Evolutionary conservation across 2,329 filamentous ascomycete genomes (phyloP).

Genomic region (Paraphaeosphaeria sporulosa): DNA sequence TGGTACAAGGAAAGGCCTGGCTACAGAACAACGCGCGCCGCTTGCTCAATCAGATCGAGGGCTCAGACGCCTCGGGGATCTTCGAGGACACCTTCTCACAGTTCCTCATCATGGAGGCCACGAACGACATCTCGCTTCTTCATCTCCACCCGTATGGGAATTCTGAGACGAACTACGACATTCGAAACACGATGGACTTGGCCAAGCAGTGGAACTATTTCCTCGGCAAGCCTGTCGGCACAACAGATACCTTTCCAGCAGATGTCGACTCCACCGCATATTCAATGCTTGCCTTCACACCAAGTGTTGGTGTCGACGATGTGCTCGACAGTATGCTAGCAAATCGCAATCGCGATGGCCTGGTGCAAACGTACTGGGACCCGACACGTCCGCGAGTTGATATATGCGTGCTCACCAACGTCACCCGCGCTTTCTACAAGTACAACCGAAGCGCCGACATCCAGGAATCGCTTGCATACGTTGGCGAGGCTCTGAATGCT

Average conservation of each 20-base stretch:
- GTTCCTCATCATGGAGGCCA: constrained; percentile 37
- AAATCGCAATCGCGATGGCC: constrained; percentile 52
- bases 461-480: constrained; percentile 32
- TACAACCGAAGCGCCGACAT: constrained; percentile 35
- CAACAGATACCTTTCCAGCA: constrained; percentile 35
- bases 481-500: constrained; percentile 23
- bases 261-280: constrained; percentile 48
- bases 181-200: constrained; percentile 8
- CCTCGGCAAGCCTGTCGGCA: constrained; percentile 19
- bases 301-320: constrained; percentile 11
- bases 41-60: constrained; percentile 29
- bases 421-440: constrained; percentile 42
- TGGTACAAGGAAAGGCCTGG: constrained; percentile 27
- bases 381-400: constrained; percentile 32
- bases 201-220: constrained; percentile 40
- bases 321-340: constrained; percentile 25
- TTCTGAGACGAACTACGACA: constrained; percentile 16
- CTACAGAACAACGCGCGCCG: constrained; percentile 25
- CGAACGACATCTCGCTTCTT: constrained; percentile 22
- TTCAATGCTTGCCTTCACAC: constrained; percentile 35
- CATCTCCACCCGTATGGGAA: constrained; percentile 13
- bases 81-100: constrained; percentile 40
- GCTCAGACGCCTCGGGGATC: not conserved
- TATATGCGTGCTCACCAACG: constrained; percentile 42
- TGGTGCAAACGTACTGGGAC: constrained; percentile 50